Base-by-base conservation (phyloP, 2,329 filamentous ascomycete genomes). In the Alternaria triticimaculans region DNA sequence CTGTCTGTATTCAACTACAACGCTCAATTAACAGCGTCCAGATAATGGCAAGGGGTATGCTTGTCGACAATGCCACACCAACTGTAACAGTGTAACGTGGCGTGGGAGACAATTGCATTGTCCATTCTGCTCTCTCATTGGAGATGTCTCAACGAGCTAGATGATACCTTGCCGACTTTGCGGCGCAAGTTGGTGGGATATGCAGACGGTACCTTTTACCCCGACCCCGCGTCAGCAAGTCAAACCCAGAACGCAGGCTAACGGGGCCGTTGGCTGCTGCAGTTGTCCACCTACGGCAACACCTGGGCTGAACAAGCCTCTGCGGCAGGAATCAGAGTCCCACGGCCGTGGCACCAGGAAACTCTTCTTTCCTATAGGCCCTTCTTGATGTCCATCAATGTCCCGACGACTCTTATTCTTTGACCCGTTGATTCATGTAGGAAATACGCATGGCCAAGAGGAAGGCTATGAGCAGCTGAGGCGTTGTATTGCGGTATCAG, bases 211-310 rank as follows among this genome's bases (percentile, higher is more conserved):
- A 49, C 51, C 55, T 57, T 67, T 72, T 66, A 54, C 62, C 62
- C 68, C 63, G 60, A 66, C 61, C 54, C 60, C 54, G 63, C 63
- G 66, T 75, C 69, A 77, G 74, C 73, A 71, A 66, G 23, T 60
- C 55, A 18, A 30, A 57, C 57, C 58, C 58, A 65, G 50, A 43
- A 54, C 37, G 64, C 57, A 61, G 54, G 46, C 54, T 55, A 56
- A 57, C 30, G 54, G 63, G 37, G 49, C 45, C 55, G 50, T 58
- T 58, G 51, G 55, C 57, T 48, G 58, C 33, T 25, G 55, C 61
- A 54, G 45, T 45, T 57, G 14, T 51, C 60, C 54, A 57, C 57
- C 12, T 33, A 57, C 33, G 43, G 26, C n/a, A 14, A 44, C 37
- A 54, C n/a, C 48, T 20, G 20, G 58, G 33, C 46, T 37, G 45